Conservation (phyloP, 179 eudicot species). For the Gypsophila paniculata region DNA sequence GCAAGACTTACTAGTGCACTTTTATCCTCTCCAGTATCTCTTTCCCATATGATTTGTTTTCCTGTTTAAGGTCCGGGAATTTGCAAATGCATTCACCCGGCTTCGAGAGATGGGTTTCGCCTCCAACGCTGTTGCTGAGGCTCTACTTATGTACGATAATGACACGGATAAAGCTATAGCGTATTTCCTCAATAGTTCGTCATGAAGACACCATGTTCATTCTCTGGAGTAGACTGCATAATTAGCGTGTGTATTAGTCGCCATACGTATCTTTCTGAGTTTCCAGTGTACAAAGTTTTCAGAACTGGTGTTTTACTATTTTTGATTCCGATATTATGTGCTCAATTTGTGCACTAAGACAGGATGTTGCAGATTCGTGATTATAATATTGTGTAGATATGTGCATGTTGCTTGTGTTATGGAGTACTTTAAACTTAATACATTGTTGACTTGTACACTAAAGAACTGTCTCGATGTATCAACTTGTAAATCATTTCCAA, state of each 20-base stretch:
- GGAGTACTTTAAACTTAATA: neutral
- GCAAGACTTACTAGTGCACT: neutral
- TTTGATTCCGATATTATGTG: neutral
- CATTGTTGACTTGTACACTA: neutral
- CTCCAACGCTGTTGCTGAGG: slow-evolving; percentile 74
- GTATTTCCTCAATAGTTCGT: slow-evolving; percentile 57
- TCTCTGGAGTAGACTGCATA: neutral
- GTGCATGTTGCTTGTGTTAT: too few species aligned
- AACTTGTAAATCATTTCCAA: neutral
- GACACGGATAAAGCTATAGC: slow-evolving; percentile 86
- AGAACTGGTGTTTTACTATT: neutral
- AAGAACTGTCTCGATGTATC: neutral
- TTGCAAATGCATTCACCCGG: slow-evolving; percentile 57
- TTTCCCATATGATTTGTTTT: neutral
- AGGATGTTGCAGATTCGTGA: neutral
- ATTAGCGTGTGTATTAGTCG: slow-evolving; percentile 6
- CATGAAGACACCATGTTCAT: slow-evolving; percentile 29
- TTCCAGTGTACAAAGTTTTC: slow-evolving; percentile 11
- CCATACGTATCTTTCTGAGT: neutral
- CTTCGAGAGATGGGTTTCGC: slow-evolving; percentile 93
- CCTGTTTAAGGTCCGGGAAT: slow-evolving; percentile 62
- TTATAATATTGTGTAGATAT: neutral
- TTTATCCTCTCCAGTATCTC: neutral
- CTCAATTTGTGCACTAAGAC: slow-evolving; percentile 18
- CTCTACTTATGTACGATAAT: slow-evolving; percentile 71